phyloP scores from a whole-genome alignment of 2,329 filamentous ascomycete species.

The Tothia fuscella region DNA sequence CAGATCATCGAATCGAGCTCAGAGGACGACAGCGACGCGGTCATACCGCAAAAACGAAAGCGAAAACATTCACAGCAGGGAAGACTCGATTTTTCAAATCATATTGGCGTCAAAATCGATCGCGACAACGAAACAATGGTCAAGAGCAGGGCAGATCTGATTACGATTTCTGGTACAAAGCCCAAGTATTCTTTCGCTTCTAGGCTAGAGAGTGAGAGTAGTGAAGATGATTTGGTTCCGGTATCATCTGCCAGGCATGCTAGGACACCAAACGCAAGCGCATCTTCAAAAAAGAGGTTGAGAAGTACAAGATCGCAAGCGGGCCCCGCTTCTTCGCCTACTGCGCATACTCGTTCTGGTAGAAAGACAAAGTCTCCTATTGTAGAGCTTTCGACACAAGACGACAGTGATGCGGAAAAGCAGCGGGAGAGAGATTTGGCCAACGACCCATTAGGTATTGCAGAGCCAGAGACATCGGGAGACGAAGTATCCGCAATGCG shows the following conservation, averaged over 20 bases:
- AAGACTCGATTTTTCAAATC: slow-evolving; percentile 7
- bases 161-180: no score
- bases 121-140: no score
- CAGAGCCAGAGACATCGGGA: slow-evolving; percentile 9
- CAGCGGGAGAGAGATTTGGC: neutral
- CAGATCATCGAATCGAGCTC: neutral
- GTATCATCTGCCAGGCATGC: no score
- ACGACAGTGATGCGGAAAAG: neutral
- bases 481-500: slow-evolving; percentile 7
- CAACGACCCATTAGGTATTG: neutral
- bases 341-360: neutral
- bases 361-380: neutral
- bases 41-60: neutral
- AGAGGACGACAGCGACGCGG: neutral
- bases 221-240: no score
- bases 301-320: neutral
- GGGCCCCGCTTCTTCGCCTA: neutral
- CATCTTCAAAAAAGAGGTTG: neutral
- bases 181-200: no score
- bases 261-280: no score
- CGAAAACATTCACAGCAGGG: neutral
- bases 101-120: slow-evolving; percentile 2
- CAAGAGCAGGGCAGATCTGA: no score
- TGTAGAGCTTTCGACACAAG: neutral
- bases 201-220: no score